These are phyloP conservation scores for Entonaema liquescens DNA, from an alignment of 495 filamentous ascomycete genomes.

Conservation along the genomic window DNA sequence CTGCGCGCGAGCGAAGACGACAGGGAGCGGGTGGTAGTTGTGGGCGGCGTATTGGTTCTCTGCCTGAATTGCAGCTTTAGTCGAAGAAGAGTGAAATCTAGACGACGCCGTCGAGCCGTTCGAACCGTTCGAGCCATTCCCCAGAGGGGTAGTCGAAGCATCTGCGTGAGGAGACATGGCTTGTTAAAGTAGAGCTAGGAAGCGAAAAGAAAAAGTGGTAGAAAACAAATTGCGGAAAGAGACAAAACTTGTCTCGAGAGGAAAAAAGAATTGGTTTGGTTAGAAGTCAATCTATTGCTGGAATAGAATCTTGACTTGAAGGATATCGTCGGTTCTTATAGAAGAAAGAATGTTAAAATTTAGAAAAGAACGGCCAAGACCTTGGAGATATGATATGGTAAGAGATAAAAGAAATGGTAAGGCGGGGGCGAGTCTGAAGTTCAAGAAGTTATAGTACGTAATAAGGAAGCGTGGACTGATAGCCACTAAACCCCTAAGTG, in stretches of 20 bases:
- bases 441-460: conserved; percentile 43
- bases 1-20: conserved; percentile 84
- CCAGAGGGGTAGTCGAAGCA: conserved; percentile 44
- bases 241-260: neutral
- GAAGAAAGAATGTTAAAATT: neutral
- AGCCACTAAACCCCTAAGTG: conserved; percentile 71
- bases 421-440: conserved; percentile 41
- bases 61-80: conserved; percentile 77
- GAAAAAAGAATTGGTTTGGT: neutral
- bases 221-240: neutral
- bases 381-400: conserved; percentile 1
- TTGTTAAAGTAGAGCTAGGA: conserved; percentile 12
- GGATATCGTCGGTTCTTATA: neutral
- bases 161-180: conserved; percentile 69
- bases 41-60: conserved; percentile 91
- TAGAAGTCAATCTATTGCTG: conserved; percentile 25
- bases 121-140: conserved; percentile 15
- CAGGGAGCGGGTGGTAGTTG: conserved; percentile 97
- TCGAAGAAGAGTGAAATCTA: conserved; percentile 81
- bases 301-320: conserved; percentile 11
- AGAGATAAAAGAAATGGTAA: conserved; percentile 27
- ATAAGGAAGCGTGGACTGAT: conserved; percentile 40
- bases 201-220: conserved; percentile 8
- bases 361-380: neutral
- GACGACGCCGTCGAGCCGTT: conserved; percentile 49